Conservation (phyloP, 371 early-diverging fungal genomes). For the Hamiltosporidium tvaerminnensis region DNA sequence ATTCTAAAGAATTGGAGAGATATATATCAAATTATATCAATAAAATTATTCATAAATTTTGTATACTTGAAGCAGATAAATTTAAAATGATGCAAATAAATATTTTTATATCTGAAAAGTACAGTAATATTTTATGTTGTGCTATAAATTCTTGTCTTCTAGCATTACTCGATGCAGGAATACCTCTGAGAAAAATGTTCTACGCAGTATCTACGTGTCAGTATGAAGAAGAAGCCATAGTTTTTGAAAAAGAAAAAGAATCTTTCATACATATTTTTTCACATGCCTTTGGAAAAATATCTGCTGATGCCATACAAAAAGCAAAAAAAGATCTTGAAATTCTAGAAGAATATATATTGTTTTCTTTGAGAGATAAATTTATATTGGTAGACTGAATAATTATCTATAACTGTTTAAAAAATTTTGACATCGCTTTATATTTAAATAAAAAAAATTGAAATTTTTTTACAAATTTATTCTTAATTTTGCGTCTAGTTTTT, state of each 20-base stretch:
- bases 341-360: no score
- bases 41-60: slow-evolving; percentile 7
- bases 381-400: no score
- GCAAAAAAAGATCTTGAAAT: background rate
- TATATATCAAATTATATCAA: slow-evolving; percentile 13
- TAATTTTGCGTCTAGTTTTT: no score
- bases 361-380: no score
- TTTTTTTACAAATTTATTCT: no score
- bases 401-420: no score
- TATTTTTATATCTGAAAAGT: slow-evolving; percentile 3
- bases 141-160: slow-evolving; percentile 25
- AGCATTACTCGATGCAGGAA: slow-evolving; percentile 20
- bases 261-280: background rate
- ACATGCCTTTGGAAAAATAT: background rate
- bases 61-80: slow-evolving; percentile 11
- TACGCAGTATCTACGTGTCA: slow-evolving; percentile 15
- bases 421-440: no score
- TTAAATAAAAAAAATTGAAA: no score
- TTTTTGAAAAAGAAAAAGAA: slow-evolving; percentile 2
- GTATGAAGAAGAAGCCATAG: slow-evolving; percentile 21
- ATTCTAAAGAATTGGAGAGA: slow-evolving; percentile 8
- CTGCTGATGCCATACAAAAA: background rate
- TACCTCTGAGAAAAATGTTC: slow-evolving; percentile 23
- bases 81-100: slow-evolving; percentile 10
- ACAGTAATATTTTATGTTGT: slow-evolving; percentile 20